Evolutionary conservation across 2,329 filamentous ascomycete genomes (phyloP).

Genomic region (Colletotrichum falcatum): DNA sequence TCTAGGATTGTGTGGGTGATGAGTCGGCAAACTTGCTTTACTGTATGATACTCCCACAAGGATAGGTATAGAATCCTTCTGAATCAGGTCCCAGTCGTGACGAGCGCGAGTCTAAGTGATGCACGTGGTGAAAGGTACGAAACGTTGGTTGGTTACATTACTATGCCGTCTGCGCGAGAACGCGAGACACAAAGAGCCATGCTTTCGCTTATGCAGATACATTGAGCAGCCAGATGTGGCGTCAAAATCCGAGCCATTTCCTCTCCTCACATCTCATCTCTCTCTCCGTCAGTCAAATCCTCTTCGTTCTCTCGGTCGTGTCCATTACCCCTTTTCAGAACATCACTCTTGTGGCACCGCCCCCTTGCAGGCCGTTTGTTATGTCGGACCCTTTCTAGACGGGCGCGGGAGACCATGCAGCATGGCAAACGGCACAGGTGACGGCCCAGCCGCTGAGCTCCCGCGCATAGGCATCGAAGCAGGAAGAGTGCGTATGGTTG

Average conservation of each 20-base stretch:
- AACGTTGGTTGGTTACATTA: not conserved
- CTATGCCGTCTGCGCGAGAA: not conserved
- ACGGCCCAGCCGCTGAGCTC: constrained; percentile 17
- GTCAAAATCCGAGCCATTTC: not conserved
- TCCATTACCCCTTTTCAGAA: not conserved
- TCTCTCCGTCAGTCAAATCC: not conserved
- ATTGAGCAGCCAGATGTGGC: not conserved
- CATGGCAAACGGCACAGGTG: constrained; percentile 26
- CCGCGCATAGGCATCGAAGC: constrained; percentile 18
- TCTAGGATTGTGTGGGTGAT: not conserved
- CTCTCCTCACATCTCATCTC: not conserved
- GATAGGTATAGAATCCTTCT: constrained; percentile 26
- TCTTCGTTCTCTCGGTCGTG: not conserved
- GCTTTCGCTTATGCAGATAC: not conserved
- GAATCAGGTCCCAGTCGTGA: constrained; percentile 4
- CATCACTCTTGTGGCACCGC: not conserved
- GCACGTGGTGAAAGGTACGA: not conserved
- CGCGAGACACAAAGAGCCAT: not conserved
- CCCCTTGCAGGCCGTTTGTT: not conserved
- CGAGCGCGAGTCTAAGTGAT: no score
- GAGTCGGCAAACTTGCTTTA: constrained; percentile 2
- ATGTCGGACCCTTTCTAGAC: not conserved
- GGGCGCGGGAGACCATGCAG: constrained; percentile 9
- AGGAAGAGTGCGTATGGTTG: constrained; percentile 27
- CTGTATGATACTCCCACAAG: constrained; percentile 31